These are phyloP conservation scores for Adenanthera pavonina DNA, from an alignment of 306 rosid species.

Conservation along the genomic window DNA sequence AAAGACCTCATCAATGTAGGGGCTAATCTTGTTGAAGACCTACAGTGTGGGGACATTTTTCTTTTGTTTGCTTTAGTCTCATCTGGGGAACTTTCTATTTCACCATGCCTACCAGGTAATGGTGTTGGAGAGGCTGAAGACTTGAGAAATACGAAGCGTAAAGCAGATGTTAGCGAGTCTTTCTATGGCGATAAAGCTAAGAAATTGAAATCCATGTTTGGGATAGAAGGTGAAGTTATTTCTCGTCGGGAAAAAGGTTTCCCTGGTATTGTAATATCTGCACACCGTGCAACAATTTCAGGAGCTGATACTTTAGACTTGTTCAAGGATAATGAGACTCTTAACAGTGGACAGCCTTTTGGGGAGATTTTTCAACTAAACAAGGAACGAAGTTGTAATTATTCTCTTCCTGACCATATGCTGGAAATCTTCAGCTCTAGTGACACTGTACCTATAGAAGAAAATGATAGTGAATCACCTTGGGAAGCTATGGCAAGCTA, in stretches of 20 bases:
- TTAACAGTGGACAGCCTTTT: slow-evolving; percentile 41
- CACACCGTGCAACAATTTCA: slow-evolving; percentile 51
- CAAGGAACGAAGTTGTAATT: slow-evolving; percentile 33
- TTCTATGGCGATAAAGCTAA: slow-evolving; percentile 60
- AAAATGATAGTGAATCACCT: slow-evolving; percentile 53
- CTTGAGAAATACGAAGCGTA: slow-evolving; percentile 74
- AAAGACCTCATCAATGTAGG: slow-evolving; percentile 68
- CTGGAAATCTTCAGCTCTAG: slow-evolving; percentile 49
- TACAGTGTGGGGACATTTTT: slow-evolving; percentile 85
- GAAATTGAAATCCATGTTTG: slow-evolving; percentile 60
- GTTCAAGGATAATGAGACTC: slow-evolving; percentile 50
- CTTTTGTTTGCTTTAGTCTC: slow-evolving; percentile 85
- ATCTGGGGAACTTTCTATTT: slow-evolving; percentile 74
- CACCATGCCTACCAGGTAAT: slow-evolving; percentile 72
- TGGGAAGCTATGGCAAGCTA: slow-evolving; percentile 85
- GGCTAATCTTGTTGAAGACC: slow-evolving; percentile 63
- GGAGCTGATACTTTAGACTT: slow-evolving; percentile 62
- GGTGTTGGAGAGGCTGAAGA: slow-evolving; percentile 96
- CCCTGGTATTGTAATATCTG: slow-evolving; percentile 75
- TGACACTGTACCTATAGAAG: slow-evolving; percentile 45
- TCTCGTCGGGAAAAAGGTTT: slow-evolving; percentile 98
- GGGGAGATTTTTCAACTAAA: slow-evolving; percentile 40
- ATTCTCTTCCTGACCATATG: slow-evolving; percentile 48
- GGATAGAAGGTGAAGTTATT: slow-evolving; percentile 82
- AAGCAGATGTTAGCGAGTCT: slow-evolving; percentile 60